phyloP scores from a whole-genome alignment of 1,284 basidiomycete species.

The Malassezia globosa region DNA sequence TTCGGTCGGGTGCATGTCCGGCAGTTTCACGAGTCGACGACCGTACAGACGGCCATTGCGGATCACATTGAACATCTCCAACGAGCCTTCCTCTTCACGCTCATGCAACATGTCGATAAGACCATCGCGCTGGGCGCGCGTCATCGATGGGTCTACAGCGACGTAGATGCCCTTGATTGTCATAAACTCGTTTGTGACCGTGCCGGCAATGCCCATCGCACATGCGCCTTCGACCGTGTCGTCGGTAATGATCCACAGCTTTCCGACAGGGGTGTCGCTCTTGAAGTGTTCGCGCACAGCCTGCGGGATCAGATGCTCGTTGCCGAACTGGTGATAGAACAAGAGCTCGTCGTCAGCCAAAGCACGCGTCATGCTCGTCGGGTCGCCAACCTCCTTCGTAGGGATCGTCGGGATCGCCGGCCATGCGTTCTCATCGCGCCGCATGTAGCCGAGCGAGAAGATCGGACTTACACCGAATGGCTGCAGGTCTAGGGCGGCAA shows the following conservation, averaged over 20 bases:
- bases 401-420: constrained; percentile 9
- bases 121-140: constrained; percentile 13
- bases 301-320: constrained; percentile 5
- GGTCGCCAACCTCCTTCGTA: neutral
- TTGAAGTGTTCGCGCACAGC: constrained; percentile 9
- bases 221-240: constrained; percentile 14
- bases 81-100: constrained; percentile 4
- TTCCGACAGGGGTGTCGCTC: constrained; percentile 10
- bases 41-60: constrained; percentile 11
- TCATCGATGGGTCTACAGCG: constrained; percentile 8
- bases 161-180: constrained; percentile 10
- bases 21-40: constrained; percentile 17
- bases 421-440: constrained; percentile 8
- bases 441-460: constrained; percentile 2
- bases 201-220: constrained; percentile 15
- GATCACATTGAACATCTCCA: constrained; percentile 15
- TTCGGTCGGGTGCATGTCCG: constrained; percentile 39
- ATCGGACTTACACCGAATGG: constrained; percentile 6
- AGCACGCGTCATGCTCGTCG: neutral
- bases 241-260: constrained; percentile 16
- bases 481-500: constrained; percentile 2
- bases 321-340: constrained; percentile 15
- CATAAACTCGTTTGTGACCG: constrained; percentile 15
- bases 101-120: constrained; percentile 2
- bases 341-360: constrained; percentile 9